Conservation (phyloP, 1,284 basidiomycete species). For the Phellopilus nigrolimitatus region DNA sequence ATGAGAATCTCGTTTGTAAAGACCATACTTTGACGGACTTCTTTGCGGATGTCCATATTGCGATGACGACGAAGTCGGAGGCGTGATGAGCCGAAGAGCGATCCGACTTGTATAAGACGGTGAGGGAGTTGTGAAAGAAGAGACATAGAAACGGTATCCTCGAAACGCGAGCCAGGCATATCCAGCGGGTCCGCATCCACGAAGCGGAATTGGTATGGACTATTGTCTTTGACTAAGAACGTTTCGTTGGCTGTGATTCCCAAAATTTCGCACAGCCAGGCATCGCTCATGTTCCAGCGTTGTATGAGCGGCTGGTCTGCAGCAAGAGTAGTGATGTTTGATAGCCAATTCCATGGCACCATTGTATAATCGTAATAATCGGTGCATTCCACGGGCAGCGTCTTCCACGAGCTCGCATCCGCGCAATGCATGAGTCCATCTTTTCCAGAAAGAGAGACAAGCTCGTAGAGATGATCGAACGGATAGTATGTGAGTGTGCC, state of each 20-base stretch:
- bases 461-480: conserved; percentile 50
- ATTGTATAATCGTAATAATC: conserved; percentile 55
- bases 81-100: conserved; percentile 65
- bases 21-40: conserved; percentile 48
- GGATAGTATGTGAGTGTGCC: conserved; percentile 58
- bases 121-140: conserved; percentile 36
- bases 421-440: conserved; percentile 50
- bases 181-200: conserved; percentile 44
- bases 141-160: conserved; percentile 39
- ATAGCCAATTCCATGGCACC: conserved; percentile 65
- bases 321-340: conserved; percentile 42
- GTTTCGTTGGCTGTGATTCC: conserved; percentile 38
- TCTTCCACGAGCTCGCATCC: conserved; percentile 25
- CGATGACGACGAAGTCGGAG: conserved; percentile 41
- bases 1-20: conserved; percentile 46
- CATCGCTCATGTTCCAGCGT: conserved; percentile 43
- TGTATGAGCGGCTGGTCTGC: conserved; percentile 38
- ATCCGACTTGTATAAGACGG: conserved; percentile 57
- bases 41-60: conserved; percentile 38
- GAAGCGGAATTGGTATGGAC: conserved; percentile 61
- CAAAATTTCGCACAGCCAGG: conserved; percentile 44
- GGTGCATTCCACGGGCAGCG: conserved; percentile 50
- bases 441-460: conserved; percentile 47
- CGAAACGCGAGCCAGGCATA: conserved; percentile 37
- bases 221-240: conserved; percentile 45